Base-by-base conservation (phyloP, 192 early-diverging fungal species). In the Thamnidium elegans region DNA sequence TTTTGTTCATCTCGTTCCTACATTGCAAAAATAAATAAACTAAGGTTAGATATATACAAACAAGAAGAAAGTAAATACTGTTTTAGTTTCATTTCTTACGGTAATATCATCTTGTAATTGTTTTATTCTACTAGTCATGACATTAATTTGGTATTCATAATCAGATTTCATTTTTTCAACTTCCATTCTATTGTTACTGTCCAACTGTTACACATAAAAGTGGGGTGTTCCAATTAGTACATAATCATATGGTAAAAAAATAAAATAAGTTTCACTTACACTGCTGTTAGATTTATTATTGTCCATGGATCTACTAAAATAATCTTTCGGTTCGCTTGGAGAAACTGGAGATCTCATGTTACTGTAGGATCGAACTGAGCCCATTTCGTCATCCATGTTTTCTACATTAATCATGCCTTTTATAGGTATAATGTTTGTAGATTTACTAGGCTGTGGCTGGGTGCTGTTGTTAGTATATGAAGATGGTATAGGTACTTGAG, bases 91-190 rank as follows among this genome's bases (percentile, higher is more conserved):
- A 31, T 59, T 62, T 17, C n/a, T 54, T 72, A 68, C 71, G 42
- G 52, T 19, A 21, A 42, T 31, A 46, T 73, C 71, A 45, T 39
- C 58, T 65, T 91, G 87, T 42, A 92, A 70, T 66, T 90, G 82
- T 47, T 86, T 81, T 19, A 90, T 78, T 31, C 87, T 76, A 62
- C 82, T 86, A 44, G 85, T 81, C 70, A 92, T 77, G 10, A 78
- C 75, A 7, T 68, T 52, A 4, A 90, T 70, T 31, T 84, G 82
- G 50, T 76, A 76, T 64, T 91, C 88, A 54, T 90, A 88, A 54
- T 89, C 89, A 62, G 80, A 61, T 21, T 65, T 62, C 11, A 68
- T 66, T 48, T 26, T 46, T 43, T 53, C 46, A 15, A 50, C 60
- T 20, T 56, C 58, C 7, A 10, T 43, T 8, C 39, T 46, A 60